Evolutionary conservation across 345 rosid genomes (phyloP).

Genomic region (Hypericum perforatum): DNA sequence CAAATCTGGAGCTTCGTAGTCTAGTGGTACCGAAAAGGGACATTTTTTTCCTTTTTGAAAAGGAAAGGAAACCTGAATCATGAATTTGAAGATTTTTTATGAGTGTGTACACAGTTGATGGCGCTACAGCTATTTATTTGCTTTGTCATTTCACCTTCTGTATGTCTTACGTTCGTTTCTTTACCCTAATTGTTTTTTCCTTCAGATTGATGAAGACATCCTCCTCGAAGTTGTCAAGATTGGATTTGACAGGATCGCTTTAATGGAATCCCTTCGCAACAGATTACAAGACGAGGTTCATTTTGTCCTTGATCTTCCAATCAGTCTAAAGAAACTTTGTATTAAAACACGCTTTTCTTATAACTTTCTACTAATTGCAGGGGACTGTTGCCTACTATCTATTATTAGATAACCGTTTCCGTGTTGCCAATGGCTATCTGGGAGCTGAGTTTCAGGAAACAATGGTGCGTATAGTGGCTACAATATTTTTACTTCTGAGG

Average conservation of each 20-base stretch:
- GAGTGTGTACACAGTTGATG: no score
- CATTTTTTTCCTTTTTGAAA: no score
- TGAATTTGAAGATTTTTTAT: no score
- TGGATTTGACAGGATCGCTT: conserved; percentile 69
- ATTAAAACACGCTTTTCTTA: not conserved
- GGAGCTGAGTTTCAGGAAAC: conserved; percentile 72
- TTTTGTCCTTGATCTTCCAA: not conserved
- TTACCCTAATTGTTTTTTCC: not conserved
- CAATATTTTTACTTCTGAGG: not conserved
- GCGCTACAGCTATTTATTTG: not conserved
- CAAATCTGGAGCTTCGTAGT: no score
- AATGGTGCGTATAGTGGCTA: conserved; percentile 34
- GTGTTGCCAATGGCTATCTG: conserved; percentile 65
- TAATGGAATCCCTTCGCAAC: conserved; percentile 68
- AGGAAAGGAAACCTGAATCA: no score
- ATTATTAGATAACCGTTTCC: conserved; percentile 65
- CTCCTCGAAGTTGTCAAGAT: conserved; percentile 58
- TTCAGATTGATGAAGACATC: conserved; percentile 86
- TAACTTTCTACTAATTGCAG: conserved; percentile 31
- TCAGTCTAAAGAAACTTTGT: not conserved
- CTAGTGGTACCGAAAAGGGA: no score
- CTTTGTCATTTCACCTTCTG: not conserved
- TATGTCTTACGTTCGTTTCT: not conserved
- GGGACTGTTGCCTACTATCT: conserved; percentile 90
- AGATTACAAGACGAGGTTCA: conserved; percentile 71